phyloP scores from a whole-genome alignment of 2,329 filamentous ascomycete genomes.

The Penicillium sp. region DNA sequence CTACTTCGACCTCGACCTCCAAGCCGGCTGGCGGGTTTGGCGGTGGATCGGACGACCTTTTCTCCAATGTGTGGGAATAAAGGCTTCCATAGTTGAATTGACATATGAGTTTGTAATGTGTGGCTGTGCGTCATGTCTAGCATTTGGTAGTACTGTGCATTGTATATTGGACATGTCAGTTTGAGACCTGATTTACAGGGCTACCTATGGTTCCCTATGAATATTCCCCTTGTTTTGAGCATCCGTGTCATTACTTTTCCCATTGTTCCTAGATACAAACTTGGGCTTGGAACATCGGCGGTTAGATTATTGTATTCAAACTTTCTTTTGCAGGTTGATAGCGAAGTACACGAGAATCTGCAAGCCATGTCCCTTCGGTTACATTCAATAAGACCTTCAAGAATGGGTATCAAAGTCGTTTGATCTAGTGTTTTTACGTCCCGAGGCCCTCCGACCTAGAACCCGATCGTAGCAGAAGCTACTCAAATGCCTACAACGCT shows the following conservation, averaged over 20 bases:
- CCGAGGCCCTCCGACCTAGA: too few relatives aligned
- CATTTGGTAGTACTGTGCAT: slow-evolving; percentile 16
- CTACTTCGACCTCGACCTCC: slow-evolving; percentile 42
- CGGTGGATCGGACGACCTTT: slow-evolving; percentile 71
- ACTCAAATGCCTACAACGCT: too few relatives aligned
- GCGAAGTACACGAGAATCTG: background rate
- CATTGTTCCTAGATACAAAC: background rate
- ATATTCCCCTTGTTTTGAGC: background rate
- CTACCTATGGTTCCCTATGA: background rate
- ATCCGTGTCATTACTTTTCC: background rate
- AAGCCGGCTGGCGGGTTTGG: slow-evolving; percentile 65
- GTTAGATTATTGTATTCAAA: background rate
- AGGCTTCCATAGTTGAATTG: background rate
- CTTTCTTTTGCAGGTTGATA: background rate
- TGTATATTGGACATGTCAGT: slow-evolving; percentile 13
- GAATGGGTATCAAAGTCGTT: background rate
- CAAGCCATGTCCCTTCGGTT: too few relatives aligned
- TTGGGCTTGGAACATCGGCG: background rate
- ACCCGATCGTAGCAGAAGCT: too few relatives aligned
- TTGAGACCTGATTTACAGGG: background rate
- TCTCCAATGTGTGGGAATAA: slow-evolving; percentile 93
- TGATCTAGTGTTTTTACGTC: too few relatives aligned
- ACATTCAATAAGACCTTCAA: background rate
- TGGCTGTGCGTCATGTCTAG: slow-evolving; percentile 2
- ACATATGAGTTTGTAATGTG: slow-evolving; percentile 6